Evolutionary conservation across 345 rosid species (phyloP).

Genomic region (Erysimum cheiranthoides): DNA sequence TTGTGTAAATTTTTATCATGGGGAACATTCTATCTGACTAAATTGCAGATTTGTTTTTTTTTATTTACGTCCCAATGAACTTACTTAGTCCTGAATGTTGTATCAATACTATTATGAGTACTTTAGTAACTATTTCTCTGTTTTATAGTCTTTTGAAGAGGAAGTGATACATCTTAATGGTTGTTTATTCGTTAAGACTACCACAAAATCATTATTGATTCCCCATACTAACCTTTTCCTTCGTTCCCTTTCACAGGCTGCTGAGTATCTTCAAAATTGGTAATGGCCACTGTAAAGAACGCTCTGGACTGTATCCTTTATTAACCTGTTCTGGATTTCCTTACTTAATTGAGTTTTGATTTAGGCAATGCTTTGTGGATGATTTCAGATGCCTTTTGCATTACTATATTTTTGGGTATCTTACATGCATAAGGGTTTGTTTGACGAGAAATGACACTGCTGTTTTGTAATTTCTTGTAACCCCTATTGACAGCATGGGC

Average conservation of each 20-base stretch:
- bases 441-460: neutral
- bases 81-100: neutral
- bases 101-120: neutral
- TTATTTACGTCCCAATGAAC: neutral
- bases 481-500: neutral
- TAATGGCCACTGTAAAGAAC: slow-evolving; percentile 31
- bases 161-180: neutral
- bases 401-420: neutral
- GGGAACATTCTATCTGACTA: neutral
- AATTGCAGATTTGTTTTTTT: neutral
- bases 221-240: slow-evolving; percentile 9
- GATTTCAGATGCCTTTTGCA: neutral
- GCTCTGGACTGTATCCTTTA: slow-evolving; percentile 38
- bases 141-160: neutral
- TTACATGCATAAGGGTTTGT: neutral
- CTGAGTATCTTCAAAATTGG: slow-evolving; percentile 29
- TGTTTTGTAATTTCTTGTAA: neutral
- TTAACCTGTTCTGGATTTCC: neutral
- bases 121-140: neutral
- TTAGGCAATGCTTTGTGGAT: neutral
- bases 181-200: slow-evolving; percentile 3
- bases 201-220: slow-evolving; percentile 4
- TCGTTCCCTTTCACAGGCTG: slow-evolving; percentile 15
- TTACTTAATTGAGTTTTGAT: slow-evolving; percentile 1
- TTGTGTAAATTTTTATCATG: neutral